Percentiles rank a stretch among this genome's conserved stretches.
phyloP scores from a whole-genome alignment of 1,284 basidiomycete species.

The Leccinum angustisporum region DNA sequence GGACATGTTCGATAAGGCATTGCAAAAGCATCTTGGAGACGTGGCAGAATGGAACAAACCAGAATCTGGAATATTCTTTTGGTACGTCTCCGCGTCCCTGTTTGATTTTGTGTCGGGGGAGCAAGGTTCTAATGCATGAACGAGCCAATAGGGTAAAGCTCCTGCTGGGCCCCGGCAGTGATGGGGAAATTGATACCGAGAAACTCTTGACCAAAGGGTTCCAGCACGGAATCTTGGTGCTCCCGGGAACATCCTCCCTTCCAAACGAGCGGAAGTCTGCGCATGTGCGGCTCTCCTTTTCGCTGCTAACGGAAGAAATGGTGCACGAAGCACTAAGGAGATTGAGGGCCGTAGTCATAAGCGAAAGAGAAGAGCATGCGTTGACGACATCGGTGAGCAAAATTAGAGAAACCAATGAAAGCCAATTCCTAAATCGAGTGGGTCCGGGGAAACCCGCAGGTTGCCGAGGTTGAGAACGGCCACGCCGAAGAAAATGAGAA shows the following conservation, averaged over 20 bases:
- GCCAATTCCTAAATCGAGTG: neutral
- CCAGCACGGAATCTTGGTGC: constrained; percentile 77
- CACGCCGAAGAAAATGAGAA: neutral
- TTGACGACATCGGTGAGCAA: neutral
- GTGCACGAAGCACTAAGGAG: constrained; percentile 74
- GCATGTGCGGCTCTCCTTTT: constrained; percentile 72
- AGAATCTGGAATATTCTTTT: constrained; percentile 83
- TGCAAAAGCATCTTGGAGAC: constrained; percentile 68
- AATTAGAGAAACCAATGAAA: neutral
- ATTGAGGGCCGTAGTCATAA: constrained; percentile 58
- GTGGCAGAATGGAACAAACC: constrained; percentile 81
- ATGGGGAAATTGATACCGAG: constrained; percentile 61
- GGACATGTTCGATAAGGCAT: constrained; percentile 74
- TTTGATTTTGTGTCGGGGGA: too few relatives aligned
- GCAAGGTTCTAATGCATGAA: constrained; percentile 2
- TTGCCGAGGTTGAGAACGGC: neutral
- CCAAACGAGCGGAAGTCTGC: constrained; percentile 63
- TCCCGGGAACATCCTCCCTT: constrained; percentile 76
- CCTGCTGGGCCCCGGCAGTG: constrained; percentile 40
- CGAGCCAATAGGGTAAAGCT: constrained; percentile 56
- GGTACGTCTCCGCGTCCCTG: constrained; percentile 44
- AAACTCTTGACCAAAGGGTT: constrained; percentile 73
- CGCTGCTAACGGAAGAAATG: constrained; percentile 60
- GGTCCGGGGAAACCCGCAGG: neutral
- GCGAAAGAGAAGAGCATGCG: constrained; percentile 33